phyloP scores from a whole-genome alignment of 306 rosid species.

The Styphnolobium japonicum region DNA sequence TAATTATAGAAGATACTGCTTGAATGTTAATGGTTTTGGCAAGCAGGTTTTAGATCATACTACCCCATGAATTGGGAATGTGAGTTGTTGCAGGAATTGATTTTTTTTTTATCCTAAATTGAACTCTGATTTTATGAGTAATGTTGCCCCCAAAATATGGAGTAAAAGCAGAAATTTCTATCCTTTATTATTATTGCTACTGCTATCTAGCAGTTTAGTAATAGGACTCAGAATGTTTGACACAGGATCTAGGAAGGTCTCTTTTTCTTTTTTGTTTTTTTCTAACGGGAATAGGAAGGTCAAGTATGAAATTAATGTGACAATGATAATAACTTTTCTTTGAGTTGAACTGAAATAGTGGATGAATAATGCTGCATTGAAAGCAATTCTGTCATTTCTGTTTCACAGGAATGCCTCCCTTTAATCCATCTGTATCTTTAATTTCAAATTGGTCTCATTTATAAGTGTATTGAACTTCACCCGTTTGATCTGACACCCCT shows the following conservation, averaged over 20 bases:
- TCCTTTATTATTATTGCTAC: neutral
- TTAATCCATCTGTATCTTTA: neutral
- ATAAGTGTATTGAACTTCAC: neutral
- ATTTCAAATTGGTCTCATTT: neutral
- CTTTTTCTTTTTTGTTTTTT: neutral
- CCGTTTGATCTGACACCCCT: neutral
- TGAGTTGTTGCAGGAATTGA: no score
- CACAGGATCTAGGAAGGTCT: neutral
- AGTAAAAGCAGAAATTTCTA: neutral
- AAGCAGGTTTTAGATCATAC: conserved; percentile 10
- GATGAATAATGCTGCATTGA: neutral
- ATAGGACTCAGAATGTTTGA: neutral
- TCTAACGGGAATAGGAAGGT: neutral
- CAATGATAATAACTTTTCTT: neutral
- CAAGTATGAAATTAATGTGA: no score
- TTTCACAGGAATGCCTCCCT: neutral
- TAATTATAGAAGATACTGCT: neutral
- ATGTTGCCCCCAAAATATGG: neutral
- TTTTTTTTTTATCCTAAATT: conserved; percentile 2
- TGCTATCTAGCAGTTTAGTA: neutral
- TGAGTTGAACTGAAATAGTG: neutral
- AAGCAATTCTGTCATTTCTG: no score
- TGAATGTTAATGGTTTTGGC: conserved; percentile 25
- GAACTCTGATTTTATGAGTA: neutral
- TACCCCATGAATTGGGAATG: conserved; percentile 13